These are phyloP conservation scores for Phialophora macrospora DNA, from an alignment of 2,329 filamentous ascomycete genomes.

Conservation along the genomic window DNA sequence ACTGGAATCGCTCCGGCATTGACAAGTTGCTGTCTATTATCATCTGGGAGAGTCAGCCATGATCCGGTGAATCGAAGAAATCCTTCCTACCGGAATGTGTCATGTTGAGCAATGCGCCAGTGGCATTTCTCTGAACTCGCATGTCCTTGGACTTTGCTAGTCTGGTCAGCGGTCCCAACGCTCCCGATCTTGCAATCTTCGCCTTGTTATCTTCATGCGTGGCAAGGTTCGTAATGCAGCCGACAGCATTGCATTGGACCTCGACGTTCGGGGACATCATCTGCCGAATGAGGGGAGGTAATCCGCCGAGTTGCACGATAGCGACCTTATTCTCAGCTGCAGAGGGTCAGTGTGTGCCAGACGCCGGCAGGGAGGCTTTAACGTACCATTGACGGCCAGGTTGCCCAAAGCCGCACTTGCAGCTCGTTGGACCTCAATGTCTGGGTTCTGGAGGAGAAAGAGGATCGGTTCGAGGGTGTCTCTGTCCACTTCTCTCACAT, in stretches of 20 bases:
- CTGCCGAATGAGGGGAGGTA: constrained; percentile 90
- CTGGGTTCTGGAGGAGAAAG: constrained; percentile 89
- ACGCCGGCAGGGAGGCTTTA: constrained; percentile 17
- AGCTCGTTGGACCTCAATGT: constrained; percentile 95
- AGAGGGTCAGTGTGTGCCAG: constrained; percentile 49
- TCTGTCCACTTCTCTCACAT: constrained; percentile 93
- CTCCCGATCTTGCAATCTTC: constrained; percentile 94
- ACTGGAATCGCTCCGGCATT: constrained; percentile 98
- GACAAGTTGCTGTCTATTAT: constrained; percentile 96
- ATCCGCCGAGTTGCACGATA: constrained; percentile 88
- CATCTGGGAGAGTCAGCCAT: constrained; percentile 63
- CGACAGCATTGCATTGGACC: constrained; percentile 98
- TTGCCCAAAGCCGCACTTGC: constrained; percentile 96
- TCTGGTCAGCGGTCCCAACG: constrained; percentile 84
- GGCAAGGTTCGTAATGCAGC: constrained; percentile 96
- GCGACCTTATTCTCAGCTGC: constrained; percentile 97
- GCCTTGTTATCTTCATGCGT: constrained; percentile 99
- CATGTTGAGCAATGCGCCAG: constrained; percentile 96
- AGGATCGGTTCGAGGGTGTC: constrained; percentile 96
- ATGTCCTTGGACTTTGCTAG: constrained; percentile 97
- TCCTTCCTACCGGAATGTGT: constrained; percentile 85
- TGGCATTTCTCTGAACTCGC: constrained; percentile 97
- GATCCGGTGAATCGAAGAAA: no score
- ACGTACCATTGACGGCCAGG: constrained; percentile 91
- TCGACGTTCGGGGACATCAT: constrained; percentile 99